phyloP scores from a whole-genome alignment of 2,329 filamentous ascomycete genomes.

The Colletotrichum sp. region DNA sequence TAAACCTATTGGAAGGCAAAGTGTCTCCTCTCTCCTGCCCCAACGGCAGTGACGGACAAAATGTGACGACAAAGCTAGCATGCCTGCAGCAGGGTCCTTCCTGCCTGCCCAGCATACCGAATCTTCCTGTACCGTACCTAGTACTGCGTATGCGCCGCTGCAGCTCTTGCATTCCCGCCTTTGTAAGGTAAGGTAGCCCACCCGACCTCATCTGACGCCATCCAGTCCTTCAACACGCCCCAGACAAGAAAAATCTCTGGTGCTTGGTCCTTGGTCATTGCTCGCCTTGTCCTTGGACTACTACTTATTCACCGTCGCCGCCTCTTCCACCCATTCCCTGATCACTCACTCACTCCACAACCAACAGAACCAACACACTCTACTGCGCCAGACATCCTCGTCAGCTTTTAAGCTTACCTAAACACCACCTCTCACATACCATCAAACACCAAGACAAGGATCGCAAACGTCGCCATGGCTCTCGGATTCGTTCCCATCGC shows the following conservation, averaged over 20 bases:
- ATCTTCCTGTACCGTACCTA: neutral
- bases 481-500: constrained; percentile 15
- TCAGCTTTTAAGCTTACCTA: neutral
- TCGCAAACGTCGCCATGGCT: neutral
- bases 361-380: neutral
- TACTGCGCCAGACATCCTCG: neutral
- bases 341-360: neutral
- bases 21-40: neutral
- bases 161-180: neutral
- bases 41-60: neutral
- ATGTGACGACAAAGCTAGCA: neutral
- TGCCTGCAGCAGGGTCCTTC: neutral
- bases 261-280: neutral
- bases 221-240: neutral
- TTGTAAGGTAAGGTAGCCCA: neutral
- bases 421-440: neutral
- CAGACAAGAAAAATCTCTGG: neutral
- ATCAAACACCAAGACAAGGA: neutral
- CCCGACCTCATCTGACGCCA: constrained; percentile 9
- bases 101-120: neutral
- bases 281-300: neutral
- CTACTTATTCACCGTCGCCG: constrained; percentile 15
- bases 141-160: neutral
- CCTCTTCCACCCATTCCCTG: neutral
- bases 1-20: neutral